These are phyloP conservation scores for Hirschfeldia incana DNA, from an alignment of 345 rosid species.

Conservation along the genomic window DNA sequence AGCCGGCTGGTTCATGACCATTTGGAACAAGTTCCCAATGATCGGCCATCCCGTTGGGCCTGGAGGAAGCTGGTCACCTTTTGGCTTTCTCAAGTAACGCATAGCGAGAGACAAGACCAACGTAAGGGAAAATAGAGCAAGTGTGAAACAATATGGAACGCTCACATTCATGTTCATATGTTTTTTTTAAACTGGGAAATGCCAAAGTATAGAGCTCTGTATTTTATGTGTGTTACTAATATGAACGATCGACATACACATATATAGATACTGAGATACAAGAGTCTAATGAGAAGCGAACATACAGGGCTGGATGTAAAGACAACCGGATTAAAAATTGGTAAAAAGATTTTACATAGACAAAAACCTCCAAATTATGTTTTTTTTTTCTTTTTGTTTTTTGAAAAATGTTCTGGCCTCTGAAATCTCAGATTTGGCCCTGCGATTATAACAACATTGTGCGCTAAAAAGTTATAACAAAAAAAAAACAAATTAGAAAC, in stretches of 20 bases:
- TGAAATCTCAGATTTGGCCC: too few species aligned
- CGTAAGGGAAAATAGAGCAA: not conserved
- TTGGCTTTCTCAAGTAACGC: conserved; percentile 14
- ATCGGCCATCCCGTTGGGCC: conserved; percentile 17
- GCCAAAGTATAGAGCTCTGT: not conserved
- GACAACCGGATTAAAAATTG: too few species aligned
- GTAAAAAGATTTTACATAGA: too few species aligned
- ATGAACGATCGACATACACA: not conserved
- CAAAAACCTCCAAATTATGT: too few species aligned
- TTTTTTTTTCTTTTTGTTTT: too few species aligned
- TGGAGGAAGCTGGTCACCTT: conserved; percentile 14
- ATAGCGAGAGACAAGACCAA: not conserved
- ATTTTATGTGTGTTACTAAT: not conserved
- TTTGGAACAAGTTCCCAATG: conserved; percentile 19
- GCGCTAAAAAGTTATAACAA: not conserved
- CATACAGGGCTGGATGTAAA: too few species aligned
- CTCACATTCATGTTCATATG: not conserved
- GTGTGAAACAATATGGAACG: not conserved
- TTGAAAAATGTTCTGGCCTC: too few species aligned
- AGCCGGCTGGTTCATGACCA: conserved; percentile 7
- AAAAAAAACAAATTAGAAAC: too few species aligned
- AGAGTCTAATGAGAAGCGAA: not conserved
- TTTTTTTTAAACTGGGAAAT: not conserved
- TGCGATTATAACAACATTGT: not conserved
- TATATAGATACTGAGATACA: not conserved